Evolutionary conservation across 495 filamentous ascomycete genomes (phyloP).

Genomic region (Annulohypoxylon bovei): DNA sequence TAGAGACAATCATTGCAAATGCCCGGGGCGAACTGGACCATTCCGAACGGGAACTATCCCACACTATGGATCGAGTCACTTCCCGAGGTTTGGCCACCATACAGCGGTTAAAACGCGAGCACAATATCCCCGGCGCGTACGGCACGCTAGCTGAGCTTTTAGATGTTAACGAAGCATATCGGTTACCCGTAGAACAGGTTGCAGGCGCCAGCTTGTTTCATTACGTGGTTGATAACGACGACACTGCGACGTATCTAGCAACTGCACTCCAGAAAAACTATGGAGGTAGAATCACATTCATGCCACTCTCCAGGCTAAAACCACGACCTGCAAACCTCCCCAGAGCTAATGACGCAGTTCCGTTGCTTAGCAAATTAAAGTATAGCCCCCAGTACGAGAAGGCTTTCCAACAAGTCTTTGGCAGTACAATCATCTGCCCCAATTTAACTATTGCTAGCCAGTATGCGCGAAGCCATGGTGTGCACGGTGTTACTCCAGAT

Average conservation of each 20-base stretch:
- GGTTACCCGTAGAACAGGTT: constrained; percentile 90
- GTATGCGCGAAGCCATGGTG: constrained; percentile 88
- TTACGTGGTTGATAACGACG: constrained; percentile 93
- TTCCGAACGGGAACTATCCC: constrained; percentile 78
- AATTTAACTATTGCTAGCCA: constrained; percentile 85
- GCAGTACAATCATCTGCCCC: constrained; percentile 93
- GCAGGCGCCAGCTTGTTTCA: constrained; percentile 95
- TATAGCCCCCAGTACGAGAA: constrained; percentile 80
- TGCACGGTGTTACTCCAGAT: constrained; percentile 92
- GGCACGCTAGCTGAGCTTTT: constrained; percentile 93
- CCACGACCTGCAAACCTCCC: constrained; percentile 77
- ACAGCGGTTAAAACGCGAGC: constrained; percentile 77
- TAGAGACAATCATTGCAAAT: constrained; percentile 79
- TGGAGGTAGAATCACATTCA: constrained; percentile 91
- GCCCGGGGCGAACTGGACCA: constrained; percentile 76
- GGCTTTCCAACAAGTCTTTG: constrained; percentile 93
- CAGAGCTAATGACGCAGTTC: constrained; percentile 83
- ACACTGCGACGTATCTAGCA: constrained; percentile 82
- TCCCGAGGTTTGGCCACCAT: constrained; percentile 84
- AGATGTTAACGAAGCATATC: constrained; percentile 82
- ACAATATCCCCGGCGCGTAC: constrained; percentile 86
- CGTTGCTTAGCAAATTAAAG: constrained; percentile 85
- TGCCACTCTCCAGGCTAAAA: constrained; percentile 85
- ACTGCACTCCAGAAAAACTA: constrained; percentile 81
- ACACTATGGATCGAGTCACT: constrained; percentile 90